A percentile compares a stretch with the other conserved stretches of the same genome.
Conservation (phyloP, 805 yeast species). For the Yamadazyma sp. region DNA sequence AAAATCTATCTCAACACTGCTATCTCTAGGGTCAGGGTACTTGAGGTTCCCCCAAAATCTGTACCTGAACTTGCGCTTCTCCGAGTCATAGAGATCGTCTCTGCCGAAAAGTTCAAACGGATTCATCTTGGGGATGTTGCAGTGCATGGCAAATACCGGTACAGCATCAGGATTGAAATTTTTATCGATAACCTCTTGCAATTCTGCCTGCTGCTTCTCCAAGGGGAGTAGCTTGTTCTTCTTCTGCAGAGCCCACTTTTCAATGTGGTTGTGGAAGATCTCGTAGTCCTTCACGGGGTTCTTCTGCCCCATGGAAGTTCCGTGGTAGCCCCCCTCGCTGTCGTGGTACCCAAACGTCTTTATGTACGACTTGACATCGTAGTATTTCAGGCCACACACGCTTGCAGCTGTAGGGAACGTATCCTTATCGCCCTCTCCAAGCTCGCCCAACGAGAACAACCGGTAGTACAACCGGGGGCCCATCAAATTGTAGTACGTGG, state of each 20-base stretch:
- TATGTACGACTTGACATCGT: slow-evolving; percentile 43
- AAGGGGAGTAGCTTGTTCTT: slow-evolving; percentile 13
- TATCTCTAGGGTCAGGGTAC: slow-evolving; percentile 9
- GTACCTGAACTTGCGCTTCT: slow-evolving; percentile 22
- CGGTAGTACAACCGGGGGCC: slow-evolving; percentile 63
- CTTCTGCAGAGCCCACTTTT: neutral
- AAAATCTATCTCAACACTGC: slow-evolving; percentile 19
- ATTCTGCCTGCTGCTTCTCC: slow-evolving; percentile 22
- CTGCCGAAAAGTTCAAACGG: slow-evolving; percentile 23
- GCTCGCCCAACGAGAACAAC: slow-evolving; percentile 54
- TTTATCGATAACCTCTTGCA: slow-evolving; percentile 44
- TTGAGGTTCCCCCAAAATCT: slow-evolving; percentile 23
- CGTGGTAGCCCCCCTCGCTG: slow-evolving; percentile 23
- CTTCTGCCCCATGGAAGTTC: slow-evolving; percentile 37
- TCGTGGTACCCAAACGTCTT: slow-evolving; percentile 31
- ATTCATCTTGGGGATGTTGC: slow-evolving; percentile 35
- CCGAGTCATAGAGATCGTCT: slow-evolving; percentile 24
- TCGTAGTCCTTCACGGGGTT: slow-evolving; percentile 25
- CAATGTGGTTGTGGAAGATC: slow-evolving; percentile 11
- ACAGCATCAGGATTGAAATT: slow-evolving; percentile 47
- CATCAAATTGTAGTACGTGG: slow-evolving; percentile 63
- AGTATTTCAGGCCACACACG: slow-evolving; percentile 34
- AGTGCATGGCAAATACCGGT: slow-evolving; percentile 30
- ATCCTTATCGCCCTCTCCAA: slow-evolving; percentile 40
- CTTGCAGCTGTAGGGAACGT: slow-evolving; percentile 37